These are phyloP conservation scores for Talaromyces sp. DNA, from an alignment of 2,329 filamentous ascomycete species.

Conservation along the genomic window DNA sequence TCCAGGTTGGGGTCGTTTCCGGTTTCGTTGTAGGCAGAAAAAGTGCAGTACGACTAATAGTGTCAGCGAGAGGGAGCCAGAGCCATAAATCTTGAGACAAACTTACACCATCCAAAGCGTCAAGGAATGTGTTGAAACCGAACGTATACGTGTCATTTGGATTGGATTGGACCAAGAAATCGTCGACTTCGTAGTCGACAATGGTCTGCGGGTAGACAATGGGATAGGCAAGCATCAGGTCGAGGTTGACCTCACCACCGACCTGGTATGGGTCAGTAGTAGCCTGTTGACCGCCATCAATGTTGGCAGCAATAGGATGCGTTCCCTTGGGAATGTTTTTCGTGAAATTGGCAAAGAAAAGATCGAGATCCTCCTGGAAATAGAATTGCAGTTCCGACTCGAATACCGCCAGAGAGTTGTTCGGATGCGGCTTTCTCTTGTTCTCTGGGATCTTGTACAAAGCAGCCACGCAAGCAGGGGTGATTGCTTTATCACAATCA, in stretches of 20 bases:
- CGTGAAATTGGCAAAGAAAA: slow-evolving; percentile 44
- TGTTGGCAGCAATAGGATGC: slow-evolving; percentile 41
- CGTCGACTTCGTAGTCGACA: slow-evolving; percentile 48
- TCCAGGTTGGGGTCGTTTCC: slow-evolving; percentile 47
- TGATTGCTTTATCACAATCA: slow-evolving; percentile 52
- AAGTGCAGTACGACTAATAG: slow-evolving; percentile 46
- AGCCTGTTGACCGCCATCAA: slow-evolving; percentile 42
- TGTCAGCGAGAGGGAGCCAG: neutral
- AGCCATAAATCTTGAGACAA: neutral
- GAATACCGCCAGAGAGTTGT: slow-evolving; percentile 51
- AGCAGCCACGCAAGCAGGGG: slow-evolving; percentile 51
- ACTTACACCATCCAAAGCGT: slow-evolving; percentile 46
- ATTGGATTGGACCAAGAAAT: slow-evolving; percentile 22
- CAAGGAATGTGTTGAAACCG: slow-evolving; percentile 44
- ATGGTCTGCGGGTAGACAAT: slow-evolving; percentile 50
- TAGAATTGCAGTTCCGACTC: slow-evolving; percentile 51
- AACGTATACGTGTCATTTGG: slow-evolving; percentile 21
- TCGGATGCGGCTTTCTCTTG: slow-evolving; percentile 31
- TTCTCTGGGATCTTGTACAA: slow-evolving; percentile 42
- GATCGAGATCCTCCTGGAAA: slow-evolving; percentile 45
- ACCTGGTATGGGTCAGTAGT: slow-evolving; percentile 22
- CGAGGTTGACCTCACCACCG: slow-evolving; percentile 48
- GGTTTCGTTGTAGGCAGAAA: slow-evolving; percentile 44
- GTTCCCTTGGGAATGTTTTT: slow-evolving; percentile 38
- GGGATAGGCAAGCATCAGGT: slow-evolving; percentile 52